Conservation (phyloP, 2,329 filamentous ascomycete species). For the Cordyceps cicadae region DNA sequence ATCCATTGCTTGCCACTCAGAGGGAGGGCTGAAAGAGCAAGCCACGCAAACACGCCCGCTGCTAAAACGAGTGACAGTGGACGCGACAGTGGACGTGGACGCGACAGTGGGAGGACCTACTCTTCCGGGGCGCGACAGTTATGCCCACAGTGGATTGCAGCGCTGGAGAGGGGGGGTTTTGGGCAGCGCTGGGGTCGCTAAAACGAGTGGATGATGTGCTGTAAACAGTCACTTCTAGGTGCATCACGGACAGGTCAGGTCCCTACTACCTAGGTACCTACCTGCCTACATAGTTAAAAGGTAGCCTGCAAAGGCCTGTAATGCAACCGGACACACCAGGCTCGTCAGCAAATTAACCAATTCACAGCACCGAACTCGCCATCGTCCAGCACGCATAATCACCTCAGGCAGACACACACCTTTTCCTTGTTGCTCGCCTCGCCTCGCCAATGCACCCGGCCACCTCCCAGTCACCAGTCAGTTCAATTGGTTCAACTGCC, state of each 20-base stretch:
- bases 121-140: not conserved
- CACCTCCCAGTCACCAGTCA: not conserved
- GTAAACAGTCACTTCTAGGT: no score
- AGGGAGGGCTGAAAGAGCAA: not conserved
- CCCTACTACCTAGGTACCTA: no score
- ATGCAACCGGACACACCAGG: no score
- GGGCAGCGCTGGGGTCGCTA: not conserved
- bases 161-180: not conserved
- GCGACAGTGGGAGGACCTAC: not conserved
- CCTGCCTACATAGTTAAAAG: no score
- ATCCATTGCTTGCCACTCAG: slow-evolving; percentile 2
- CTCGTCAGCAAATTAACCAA: not conserved
- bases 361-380: not conserved
- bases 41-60: not conserved
- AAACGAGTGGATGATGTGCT: not conserved
- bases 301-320: no score
- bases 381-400: not conserved
- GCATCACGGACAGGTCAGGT: no score
- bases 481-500: not conserved
- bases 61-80: no score
- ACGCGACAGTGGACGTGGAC: no score
- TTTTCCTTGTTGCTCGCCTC: not conserved
- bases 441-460: slow-evolving; percentile 3
- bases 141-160: not conserved
- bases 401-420: not conserved